These are phyloP conservation scores for Saturnispora ahearnii DNA, from an alignment of 805 yeast genomes.

Conservation along the genomic window DNA sequence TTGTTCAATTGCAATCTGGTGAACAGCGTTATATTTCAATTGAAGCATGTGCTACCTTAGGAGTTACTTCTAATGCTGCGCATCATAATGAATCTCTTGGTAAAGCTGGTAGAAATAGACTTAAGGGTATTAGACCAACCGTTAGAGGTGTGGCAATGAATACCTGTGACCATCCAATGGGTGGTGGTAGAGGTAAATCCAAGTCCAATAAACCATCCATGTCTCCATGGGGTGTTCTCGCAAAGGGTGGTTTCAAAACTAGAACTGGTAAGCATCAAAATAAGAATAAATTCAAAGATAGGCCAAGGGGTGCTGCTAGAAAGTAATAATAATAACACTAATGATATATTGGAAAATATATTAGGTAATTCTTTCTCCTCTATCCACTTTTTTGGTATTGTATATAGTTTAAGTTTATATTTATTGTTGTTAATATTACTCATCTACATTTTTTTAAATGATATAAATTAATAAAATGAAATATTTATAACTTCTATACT, in stretches of 20 bases:
- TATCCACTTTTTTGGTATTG: neutral
- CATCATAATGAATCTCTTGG: constrained; percentile 86
- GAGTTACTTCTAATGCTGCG: constrained; percentile 85
- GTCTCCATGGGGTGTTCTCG: constrained; percentile 92
- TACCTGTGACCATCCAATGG: constrained; percentile 95
- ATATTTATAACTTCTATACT: neutral
- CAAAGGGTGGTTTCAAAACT: constrained; percentile 90
- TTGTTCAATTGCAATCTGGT: constrained; percentile 79
- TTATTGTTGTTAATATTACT: neutral
- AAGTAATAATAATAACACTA: neutral
- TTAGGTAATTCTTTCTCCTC: neutral
- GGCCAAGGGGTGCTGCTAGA: constrained; percentile 58
- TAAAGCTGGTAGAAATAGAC: constrained; percentile 93
- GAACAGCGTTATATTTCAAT: constrained; percentile 85
- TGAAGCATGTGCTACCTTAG: constrained; percentile 88
- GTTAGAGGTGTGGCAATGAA: constrained; percentile 99
- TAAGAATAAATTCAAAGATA: constrained; percentile 77
- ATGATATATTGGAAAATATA: neutral
- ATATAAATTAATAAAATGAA: neutral
- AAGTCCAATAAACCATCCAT: constrained; percentile 91
- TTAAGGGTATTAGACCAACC: constrained; percentile 87
- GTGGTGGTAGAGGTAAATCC: constrained; percentile 99
- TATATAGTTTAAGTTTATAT: neutral
- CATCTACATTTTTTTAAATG: neutral
- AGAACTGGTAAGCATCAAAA: constrained; percentile 84